Percentiles rank a stretch among this genome's conserved stretches.
These are phyloP conservation scores for Stephania cephalantha DNA, from an alignment of 164 flowering plant genomes.

Conservation along the genomic window DNA sequence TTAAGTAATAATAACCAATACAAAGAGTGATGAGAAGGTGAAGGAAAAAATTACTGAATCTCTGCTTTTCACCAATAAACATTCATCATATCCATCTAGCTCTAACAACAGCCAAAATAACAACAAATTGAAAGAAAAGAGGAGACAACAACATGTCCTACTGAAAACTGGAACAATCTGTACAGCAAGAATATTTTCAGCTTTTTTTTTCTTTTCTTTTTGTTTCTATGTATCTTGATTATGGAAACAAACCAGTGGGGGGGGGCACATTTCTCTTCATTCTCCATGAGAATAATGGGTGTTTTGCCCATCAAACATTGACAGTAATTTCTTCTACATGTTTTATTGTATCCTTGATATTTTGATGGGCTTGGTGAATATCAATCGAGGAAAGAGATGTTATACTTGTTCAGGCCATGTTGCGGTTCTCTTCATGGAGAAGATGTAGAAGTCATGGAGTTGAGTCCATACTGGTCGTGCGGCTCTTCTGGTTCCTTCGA, in stretches of 20 bases:
- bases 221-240: background rate
- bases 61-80: background rate
- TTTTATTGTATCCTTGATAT: background rate
- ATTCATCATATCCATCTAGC: background rate
- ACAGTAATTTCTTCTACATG: background rate
- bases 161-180: constrained; percentile 7
- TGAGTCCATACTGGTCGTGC: constrained; percentile 64
- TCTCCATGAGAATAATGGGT: background rate
- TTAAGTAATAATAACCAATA: background rate
- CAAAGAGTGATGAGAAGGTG: background rate
- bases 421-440: constrained; percentile 10
- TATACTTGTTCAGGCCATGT: background rate
- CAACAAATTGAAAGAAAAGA: background rate
- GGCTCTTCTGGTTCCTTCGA: constrained; percentile 52
- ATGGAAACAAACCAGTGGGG: background rate
- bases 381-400: background rate
- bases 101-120: background rate
- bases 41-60: background rate
- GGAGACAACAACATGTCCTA: background rate
- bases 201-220: background rate
- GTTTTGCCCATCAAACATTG: background rate
- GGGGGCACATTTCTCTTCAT: constrained; percentile 1
- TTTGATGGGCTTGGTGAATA: background rate
- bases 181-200: background rate
- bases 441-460: constrained; percentile 20